Conservation (phyloP, 2,329 filamentous ascomycete species). For the Monosporascus sp. region DNA sequence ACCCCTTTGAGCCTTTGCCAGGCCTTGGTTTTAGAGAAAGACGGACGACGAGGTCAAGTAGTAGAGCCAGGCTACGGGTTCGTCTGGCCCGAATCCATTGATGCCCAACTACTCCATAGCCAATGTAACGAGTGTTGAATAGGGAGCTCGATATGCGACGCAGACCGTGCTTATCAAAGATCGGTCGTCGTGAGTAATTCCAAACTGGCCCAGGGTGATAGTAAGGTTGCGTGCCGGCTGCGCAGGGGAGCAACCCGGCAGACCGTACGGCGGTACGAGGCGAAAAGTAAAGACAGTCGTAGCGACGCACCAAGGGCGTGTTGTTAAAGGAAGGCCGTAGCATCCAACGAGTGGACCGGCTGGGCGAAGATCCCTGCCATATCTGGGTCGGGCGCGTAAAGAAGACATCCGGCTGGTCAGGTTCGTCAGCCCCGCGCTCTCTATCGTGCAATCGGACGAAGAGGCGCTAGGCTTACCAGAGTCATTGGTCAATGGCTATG, state of each 20-base stretch:
- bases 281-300: slow-evolving; percentile 17
- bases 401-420: slow-evolving; percentile 42
- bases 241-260: slow-evolving; percentile 10
- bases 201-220: background rate
- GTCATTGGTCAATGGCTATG: slow-evolving; percentile 34
- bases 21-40: background rate
- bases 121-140: background rate
- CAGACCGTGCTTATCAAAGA: slow-evolving; percentile 3
- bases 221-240: slow-evolving; percentile 1
- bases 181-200: slow-evolving; percentile 5
- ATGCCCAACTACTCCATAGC: background rate
- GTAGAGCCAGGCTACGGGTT: background rate
- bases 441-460: slow-evolving; percentile 44
- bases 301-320: slow-evolving; percentile 19
- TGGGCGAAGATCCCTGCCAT: slow-evolving; percentile 33
- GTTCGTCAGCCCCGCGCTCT: slow-evolving; percentile 33
- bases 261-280: slow-evolving; percentile 15
- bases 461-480: slow-evolving; percentile 25
- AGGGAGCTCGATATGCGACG: background rate
- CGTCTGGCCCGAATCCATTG: background rate
- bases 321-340: slow-evolving; percentile 8
- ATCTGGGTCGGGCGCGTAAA: slow-evolving; percentile 45
- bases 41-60: background rate
- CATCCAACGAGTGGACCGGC: slow-evolving; percentile 16
- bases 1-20: background rate